Base-by-base conservation (phyloP, 2,329 filamentous ascomycete genomes). In the Neopestalotiopsis sp. region DNA sequence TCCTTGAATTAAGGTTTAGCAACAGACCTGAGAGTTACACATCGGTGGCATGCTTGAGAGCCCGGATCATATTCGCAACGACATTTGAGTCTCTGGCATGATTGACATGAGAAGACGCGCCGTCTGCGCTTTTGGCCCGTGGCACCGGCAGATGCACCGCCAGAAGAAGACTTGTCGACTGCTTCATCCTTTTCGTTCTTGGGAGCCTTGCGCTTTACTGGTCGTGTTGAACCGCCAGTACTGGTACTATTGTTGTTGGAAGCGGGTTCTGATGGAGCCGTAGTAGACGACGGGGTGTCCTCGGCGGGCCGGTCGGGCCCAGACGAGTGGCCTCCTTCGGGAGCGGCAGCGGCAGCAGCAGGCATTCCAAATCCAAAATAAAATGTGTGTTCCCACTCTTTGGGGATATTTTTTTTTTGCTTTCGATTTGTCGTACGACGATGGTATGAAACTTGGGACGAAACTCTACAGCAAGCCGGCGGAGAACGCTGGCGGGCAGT, bases 131-230 rank as follows among this genome's bases (percentile, higher is more conserved):
- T 70, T 34, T 68, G 68, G 20, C 42, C 40, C 9, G 12, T 64
- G 64, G 20, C 28, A n/a, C 45, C 45, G n/a, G 45, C 6, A 17
- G 45, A 20, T 7, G 45, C 34, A 30, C 57, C 57, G 24, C 24
- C 24, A 28, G 24, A 28, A 28, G 20, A 24, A 38, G 17, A 40
- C 60, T 63, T 58, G 45, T 68, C 49, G 30, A 28, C 56, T 28
- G 57, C n/a, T 12, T 69, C 68, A 20, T 69, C 68, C 65, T 69
- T 69, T 32, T 69, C 65, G 30, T 17, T 57, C 91, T 0, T 85
- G 87, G 2, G 88, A 87, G 67, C 90, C 68, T 24, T 69, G 60
- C 20, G 69, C 67, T 65, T 69, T 56, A 32, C 6, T 24, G 63
- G 49, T 17, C 63, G 63, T 24, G 24, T 28, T 28, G 63, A 17